A percentile compares a stretch with the other conserved stretches of the same genome.
These are phyloP conservation scores for Lagenaria siceraria DNA, from an alignment of 306 rosid genomes.

Conservation along the genomic window DNA sequence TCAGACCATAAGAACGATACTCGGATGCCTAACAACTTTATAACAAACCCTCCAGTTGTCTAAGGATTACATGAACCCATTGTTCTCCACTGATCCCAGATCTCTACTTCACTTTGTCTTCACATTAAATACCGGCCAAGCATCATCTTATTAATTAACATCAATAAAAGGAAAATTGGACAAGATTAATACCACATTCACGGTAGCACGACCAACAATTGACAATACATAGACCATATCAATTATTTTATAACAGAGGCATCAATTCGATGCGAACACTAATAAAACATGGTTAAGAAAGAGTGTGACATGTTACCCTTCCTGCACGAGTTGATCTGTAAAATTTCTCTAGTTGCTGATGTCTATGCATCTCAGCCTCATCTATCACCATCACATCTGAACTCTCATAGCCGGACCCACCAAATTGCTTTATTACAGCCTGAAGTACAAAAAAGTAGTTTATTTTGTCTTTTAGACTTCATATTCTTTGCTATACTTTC, in stretches of 20 bases:
- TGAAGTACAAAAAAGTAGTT: slow-evolving; percentile 15
- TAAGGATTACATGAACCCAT: not conserved
- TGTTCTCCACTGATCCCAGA: not conserved
- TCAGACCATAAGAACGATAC: not conserved
- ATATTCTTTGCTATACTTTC: not conserved
- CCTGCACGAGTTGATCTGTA: slow-evolving; percentile 81
- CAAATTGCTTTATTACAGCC: slow-evolving; percentile 90
- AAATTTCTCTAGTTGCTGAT: slow-evolving; percentile 77
- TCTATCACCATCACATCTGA: slow-evolving; percentile 85
- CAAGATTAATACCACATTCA: not conserved
- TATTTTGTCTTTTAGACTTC: not conserved
- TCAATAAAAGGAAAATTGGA: not conserved
- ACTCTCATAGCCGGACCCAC: slow-evolving; percentile 75
- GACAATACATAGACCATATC: not conserved
- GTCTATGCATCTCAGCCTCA: slow-evolving; percentile 91
- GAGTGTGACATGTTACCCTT: slow-evolving; percentile 34
- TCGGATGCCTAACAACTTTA: not conserved
- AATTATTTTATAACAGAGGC: not conserved
- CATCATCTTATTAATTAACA: not conserved
- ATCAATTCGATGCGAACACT: not conserved
- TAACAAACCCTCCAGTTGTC: not conserved
- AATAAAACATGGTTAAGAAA: not conserved
- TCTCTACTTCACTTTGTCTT: not conserved
- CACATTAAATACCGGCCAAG: not conserved
- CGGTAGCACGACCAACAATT: not conserved